Conservation (phyloP, 768 basidiomycete genomes). For the Rhodotorula babjevae region DNA sequence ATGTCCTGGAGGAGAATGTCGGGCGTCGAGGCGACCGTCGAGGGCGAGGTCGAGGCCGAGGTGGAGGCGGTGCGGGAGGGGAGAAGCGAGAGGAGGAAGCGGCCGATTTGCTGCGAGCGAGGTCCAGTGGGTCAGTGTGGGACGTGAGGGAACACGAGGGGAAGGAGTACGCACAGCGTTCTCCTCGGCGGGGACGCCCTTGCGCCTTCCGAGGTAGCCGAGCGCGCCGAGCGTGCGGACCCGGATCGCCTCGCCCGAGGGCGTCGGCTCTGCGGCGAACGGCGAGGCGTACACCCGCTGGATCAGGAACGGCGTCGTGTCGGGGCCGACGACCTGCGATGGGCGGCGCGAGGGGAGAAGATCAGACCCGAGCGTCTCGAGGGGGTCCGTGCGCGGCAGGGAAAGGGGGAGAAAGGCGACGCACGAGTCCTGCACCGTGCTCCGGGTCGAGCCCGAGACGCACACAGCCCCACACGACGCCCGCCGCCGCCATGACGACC, state of each 20-base stretch:
- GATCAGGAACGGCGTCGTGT: constrained; percentile 30
- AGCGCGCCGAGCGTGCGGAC: constrained; percentile 47
- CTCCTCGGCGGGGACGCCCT: constrained; percentile 44
- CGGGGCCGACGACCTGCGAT: constrained; percentile 27
- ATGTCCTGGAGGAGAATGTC: constrained; percentile 45
- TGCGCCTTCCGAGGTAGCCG: constrained; percentile 45
- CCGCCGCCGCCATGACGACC: constrained; percentile 44
- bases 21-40: constrained; percentile 14
- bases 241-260: constrained; percentile 32
- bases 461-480: constrained; percentile 41
- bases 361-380: no score
- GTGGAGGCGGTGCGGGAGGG: constrained; percentile 1
- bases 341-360: no score
- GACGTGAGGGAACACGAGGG: not conserved
- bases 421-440: constrained; percentile 6
- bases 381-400: no score
- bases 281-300: constrained; percentile 21
- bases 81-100: constrained; percentile 44
- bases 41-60: not conserved
- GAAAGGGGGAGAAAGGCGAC: not conserved
- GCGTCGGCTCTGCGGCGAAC: constrained; percentile 28
- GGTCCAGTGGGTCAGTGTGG: not conserved
- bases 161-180: constrained; percentile 45
- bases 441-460: constrained; percentile 40
- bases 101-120: constrained; percentile 43